Evolutionary conservation across 805 yeast genomes (phyloP), one percentile per base, ranked within the genome.

Genomic region (Saccharomycopsis fodiens): DNA sequence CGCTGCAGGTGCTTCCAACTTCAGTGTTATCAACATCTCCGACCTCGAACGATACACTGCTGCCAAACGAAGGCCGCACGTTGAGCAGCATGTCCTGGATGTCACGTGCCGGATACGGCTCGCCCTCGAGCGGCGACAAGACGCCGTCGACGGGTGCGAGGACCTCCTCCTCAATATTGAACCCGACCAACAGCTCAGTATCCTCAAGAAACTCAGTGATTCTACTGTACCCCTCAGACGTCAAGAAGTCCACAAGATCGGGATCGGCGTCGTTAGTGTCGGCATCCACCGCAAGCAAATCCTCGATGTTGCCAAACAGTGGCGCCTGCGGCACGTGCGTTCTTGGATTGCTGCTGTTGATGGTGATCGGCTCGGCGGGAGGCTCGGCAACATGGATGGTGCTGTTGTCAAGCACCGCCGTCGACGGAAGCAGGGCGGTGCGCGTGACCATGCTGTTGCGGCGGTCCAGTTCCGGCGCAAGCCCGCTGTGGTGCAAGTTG

Each of bases 211-310:
- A 48, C 34, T 40, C 36, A 6, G 49, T 38, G 23, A 48, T 44
- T 25, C 46, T 27, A 5, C 49, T 45, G 30, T 48, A 48, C 4
- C 49, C 52, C 29, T 48, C 52, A 4, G 45, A 35, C n/a, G 46
- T 44, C 3, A 39, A 39, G 38, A 48, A 48, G 23, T 48, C 49
- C n/a, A 41, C 15, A 12, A 29, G 25, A 16, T 13, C n/a, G 25
- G 17, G 16, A 25, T 38, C 41, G 16, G 29, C 35, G 31, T 40
- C n/a, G 15, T 40, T 40, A 21, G 46, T 44, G 21, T 44, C 46
- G 3, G n/a, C 46, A 19, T 44, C 46, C 29, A 19, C 10, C 4
- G 36, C 38, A 23, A 44, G 37, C 20, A 44, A 13, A 16, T 44
- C 46, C 25, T 44, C 38, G 32, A 44, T 44, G 22, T 44, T 44